Conservation (phyloP, 257 asterid species). For the Nicotiana obtusifolia region DNA sequence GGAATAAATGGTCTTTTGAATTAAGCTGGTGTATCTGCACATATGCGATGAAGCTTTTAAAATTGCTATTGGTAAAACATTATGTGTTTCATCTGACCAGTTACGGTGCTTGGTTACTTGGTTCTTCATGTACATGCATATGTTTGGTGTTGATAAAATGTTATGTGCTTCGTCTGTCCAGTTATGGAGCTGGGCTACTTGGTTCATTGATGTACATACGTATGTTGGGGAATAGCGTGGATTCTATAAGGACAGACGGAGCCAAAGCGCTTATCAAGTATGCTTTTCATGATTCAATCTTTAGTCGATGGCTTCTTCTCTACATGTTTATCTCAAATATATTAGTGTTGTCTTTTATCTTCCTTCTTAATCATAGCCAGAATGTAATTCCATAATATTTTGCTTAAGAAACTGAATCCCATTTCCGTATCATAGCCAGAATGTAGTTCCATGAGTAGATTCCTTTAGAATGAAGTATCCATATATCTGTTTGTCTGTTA, state of each 20-base stretch:
- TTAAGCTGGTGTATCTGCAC: background rate
- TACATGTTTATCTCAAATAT: background rate
- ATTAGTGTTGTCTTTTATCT: background rate
- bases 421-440: too few species aligned
- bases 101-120: slow-evolving; percentile 60
- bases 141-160: slow-evolving; percentile 44
- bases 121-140: slow-evolving; percentile 76
- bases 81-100: slow-evolving; percentile 16
- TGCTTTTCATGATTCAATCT: slow-evolving; percentile 11
- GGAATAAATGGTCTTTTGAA: background rate
- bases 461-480: background rate
- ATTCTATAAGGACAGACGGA: slow-evolving; percentile 79
- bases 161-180: slow-evolving; percentile 12
- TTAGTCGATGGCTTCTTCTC: background rate
- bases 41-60: background rate
- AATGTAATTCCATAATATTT: background rate
- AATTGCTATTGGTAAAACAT: background rate
- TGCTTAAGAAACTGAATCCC: background rate
- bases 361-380: background rate
- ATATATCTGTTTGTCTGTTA: background rate
- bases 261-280: slow-evolving; percentile 81
- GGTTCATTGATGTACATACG: slow-evolving; percentile 86
- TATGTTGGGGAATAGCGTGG: slow-evolving; percentile 86
- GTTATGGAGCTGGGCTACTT: slow-evolving; percentile 75
- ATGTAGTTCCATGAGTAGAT: too few species aligned